Percentiles rank a stretch among this genome's conserved stretches.
These are phyloP conservation scores for Rosa lucieae DNA, from an alignment of 306 rosid genomes.

Conservation along the genomic window DNA sequence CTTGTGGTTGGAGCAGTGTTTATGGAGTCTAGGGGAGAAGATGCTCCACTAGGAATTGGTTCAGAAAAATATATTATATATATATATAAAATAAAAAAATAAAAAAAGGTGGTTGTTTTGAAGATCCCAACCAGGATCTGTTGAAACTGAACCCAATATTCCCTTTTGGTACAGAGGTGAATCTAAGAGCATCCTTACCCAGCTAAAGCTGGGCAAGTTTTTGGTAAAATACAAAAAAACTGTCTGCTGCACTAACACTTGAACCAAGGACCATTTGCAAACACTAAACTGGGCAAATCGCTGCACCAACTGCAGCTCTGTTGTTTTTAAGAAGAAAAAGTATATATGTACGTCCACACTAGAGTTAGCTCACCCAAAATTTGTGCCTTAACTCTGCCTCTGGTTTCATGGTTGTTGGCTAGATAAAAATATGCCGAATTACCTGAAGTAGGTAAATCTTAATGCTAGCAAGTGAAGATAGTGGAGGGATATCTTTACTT, in stretches of 20 bases:
- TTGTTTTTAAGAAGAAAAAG: neutral
- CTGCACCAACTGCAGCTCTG: neutral
- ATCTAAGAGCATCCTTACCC: neutral
- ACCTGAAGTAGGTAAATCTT: neutral
- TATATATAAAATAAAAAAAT: no score
- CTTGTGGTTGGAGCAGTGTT: neutral
- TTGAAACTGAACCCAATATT: neutral
- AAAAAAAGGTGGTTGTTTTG: neutral
- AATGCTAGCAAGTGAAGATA: constrained; percentile 1
- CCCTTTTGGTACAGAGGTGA: neutral
- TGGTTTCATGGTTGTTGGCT: neutral
- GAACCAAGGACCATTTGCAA: neutral
- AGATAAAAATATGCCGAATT: neutral
- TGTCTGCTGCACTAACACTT: neutral
- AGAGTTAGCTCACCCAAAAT: neutral
- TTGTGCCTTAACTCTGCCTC: neutral
- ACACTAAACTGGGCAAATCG: neutral
- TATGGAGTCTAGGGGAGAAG: neutral
- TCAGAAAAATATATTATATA: neutral
- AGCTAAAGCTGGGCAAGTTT: neutral
- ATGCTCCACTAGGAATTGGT: neutral
- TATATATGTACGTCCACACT: neutral
- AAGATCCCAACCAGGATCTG: neutral
- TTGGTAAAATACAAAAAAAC: neutral
- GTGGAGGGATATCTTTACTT: neutral